These are phyloP conservation scores for Metschnikowia aberdeeniae DNA, from an alignment of 805 yeast species.

Conservation along the genomic window DNA sequence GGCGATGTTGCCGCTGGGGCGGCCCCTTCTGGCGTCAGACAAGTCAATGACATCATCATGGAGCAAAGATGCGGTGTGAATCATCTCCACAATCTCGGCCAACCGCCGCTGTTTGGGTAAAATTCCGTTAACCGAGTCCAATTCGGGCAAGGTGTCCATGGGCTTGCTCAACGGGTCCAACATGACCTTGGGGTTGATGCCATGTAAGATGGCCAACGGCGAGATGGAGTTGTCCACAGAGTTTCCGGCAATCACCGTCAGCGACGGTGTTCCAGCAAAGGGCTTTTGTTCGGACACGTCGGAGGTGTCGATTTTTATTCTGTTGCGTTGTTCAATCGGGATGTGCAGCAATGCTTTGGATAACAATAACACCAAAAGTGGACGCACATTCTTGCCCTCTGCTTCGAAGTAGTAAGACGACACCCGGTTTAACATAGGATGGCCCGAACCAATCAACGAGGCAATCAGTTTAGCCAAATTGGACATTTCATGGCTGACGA, in stretches of 20 bases:
- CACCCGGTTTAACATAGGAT: conserved; percentile 86
- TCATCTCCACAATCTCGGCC: conserved; percentile 98
- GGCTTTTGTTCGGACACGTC: conserved; percentile 68
- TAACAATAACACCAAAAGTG: conserved; percentile 77
- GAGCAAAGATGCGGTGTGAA: conserved; percentile 90
- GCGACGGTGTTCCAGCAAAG: conserved; percentile 53
- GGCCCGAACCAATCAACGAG: conserved; percentile 83
- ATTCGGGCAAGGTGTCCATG: conserved; percentile 63
- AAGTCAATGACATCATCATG: conserved; percentile 97
- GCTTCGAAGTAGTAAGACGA: conserved; percentile 94
- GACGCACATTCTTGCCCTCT: conserved; percentile 94
- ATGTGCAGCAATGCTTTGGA: conserved; percentile 77
- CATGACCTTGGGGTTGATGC: conserved; percentile 79
- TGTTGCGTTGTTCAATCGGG: conserved; percentile 62
- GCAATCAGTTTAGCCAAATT: conserved; percentile 84
- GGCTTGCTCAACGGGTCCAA: conserved; percentile 83
- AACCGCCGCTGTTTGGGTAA: conserved; percentile 91
- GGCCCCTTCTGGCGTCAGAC: conserved; percentile 83
- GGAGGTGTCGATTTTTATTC: conserved; percentile 55
- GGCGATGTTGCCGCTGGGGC: conserved; percentile 88
- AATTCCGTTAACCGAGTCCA: conserved; percentile 64
- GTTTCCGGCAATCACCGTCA: conserved; percentile 55
- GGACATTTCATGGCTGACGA: conserved; percentile 92
- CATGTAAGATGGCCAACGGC: conserved; percentile 81
- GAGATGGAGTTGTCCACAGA: conserved; percentile 63